A percentile compares a stretch with the other conserved stretches of the same genome.
phyloP scores from a whole-genome alignment of 2,329 filamentous ascomycete species.

The Sphaerulina vaccinii region DNA sequence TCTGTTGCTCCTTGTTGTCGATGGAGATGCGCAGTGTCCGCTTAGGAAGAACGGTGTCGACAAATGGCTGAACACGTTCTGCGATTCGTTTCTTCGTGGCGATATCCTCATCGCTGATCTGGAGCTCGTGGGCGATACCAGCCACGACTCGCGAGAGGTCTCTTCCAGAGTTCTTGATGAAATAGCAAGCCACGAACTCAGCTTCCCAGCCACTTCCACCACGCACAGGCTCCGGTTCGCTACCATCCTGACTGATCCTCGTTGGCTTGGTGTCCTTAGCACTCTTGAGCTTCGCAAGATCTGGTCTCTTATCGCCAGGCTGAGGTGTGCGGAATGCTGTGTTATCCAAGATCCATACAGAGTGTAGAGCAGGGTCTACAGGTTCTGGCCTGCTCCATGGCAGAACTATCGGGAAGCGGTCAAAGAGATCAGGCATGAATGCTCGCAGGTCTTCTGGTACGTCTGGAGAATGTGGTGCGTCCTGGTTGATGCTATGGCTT shows the following conservation, averaged over 20 bases:
- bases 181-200: conserved; percentile 80
- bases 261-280: conserved; percentile 25
- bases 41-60: conserved; percentile 72
- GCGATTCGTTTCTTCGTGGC: conserved; percentile 63
- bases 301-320: conserved; percentile 25
- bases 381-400: conserved; percentile 37
- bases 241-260: conserved; percentile 34
- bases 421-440: conserved; percentile 38
- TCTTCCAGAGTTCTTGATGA: conserved; percentile 68
- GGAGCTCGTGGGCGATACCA: conserved; percentile 67
- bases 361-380: conserved; percentile 64
- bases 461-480: conserved; percentile 35
- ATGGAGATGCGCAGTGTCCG: conserved; percentile 66
- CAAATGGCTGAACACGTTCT: conserved; percentile 70
- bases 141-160: conserved; percentile 67
- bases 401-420: conserved; percentile 54
- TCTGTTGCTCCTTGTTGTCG: conserved; percentile 39
- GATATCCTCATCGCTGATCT: conserved; percentile 53
- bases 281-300: conserved; percentile 24
- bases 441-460: conserved; percentile 34
- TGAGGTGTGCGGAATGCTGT: conserved; percentile 65
- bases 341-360: conserved; percentile 88
- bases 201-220: conserved; percentile 63
- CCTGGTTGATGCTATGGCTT: conserved; percentile 29
- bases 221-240: conserved; percentile 16